Evolutionary conservation across 1,284 basidiomycete species (phyloP).

Genomic region (Omphalotus olearius): DNA sequence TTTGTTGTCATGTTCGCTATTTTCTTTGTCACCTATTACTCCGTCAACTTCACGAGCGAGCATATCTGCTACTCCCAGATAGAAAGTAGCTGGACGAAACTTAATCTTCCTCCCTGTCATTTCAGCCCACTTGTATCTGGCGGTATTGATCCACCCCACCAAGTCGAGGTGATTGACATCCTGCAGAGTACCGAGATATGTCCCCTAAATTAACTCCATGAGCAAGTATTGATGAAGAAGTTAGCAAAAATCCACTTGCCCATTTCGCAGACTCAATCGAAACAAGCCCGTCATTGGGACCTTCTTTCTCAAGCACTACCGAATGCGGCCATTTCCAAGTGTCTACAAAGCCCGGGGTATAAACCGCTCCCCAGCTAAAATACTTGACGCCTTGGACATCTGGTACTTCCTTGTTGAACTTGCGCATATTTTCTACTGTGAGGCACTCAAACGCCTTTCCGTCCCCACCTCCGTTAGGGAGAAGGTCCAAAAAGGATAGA

Average conservation of each 20-base stretch:
- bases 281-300: slow-evolving; percentile 89
- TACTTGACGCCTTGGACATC: slow-evolving; percentile 79
- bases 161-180: slow-evolving; percentile 93
- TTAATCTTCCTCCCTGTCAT: slow-evolving; percentile 86
- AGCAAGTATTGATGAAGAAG: slow-evolving; percentile 2
- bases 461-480: slow-evolving; percentile 86
- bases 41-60: slow-evolving; percentile 69
- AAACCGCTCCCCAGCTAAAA: slow-evolving; percentile 91
- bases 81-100: slow-evolving; percentile 87
- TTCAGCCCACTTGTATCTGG: slow-evolving; percentile 82
- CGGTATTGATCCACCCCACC: slow-evolving; percentile 80
- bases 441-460: slow-evolving; percentile 89
- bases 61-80: slow-evolving; percentile 75
- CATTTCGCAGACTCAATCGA: slow-evolving; percentile 82
- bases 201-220: slow-evolving; percentile 45
- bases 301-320: slow-evolving; percentile 85
- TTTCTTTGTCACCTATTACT: slow-evolving; percentile 16
- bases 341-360: slow-evolving; percentile 84
- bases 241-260: slow-evolving; percentile 23
- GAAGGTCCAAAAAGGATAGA: slow-evolving; percentile 66
- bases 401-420: slow-evolving; percentile 84
- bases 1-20: slow-evolving; percentile 8
- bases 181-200: slow-evolving; percentile 81
- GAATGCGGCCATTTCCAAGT: slow-evolving; percentile 87
- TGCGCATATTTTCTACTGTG: slow-evolving; percentile 80